These are phyloP conservation scores for Phytopythium montanum DNA, from an alignment of 352 stramenopile species.

Conservation along the genomic window DNA sequence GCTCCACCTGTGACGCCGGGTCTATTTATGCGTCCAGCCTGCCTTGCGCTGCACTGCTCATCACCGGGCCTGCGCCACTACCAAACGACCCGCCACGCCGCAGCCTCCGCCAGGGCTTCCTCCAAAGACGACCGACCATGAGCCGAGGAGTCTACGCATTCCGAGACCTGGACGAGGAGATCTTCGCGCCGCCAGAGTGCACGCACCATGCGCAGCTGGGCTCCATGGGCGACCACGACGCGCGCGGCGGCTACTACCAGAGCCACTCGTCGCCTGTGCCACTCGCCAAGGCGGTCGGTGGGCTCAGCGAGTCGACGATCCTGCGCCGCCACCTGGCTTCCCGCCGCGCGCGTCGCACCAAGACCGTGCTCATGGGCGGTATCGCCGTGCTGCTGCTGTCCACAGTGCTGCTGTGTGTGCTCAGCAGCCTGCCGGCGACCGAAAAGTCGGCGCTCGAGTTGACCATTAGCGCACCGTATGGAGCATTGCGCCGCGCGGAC, in stretches of 20 bases:
- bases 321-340: constrained; percentile 17
- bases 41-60: background rate
- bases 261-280: constrained; percentile 21
- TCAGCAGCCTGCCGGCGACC: constrained; percentile 3
- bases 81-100: background rate
- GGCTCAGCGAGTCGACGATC: constrained; percentile 21
- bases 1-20: background rate
- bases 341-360: constrained; percentile 16
- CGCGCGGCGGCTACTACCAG: constrained; percentile 15
- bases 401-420: constrained; percentile 1
- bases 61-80: background rate
- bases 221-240: background rate
- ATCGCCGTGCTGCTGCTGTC: constrained; percentile 2
- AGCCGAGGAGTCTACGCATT: constrained; percentile 15
- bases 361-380: constrained; percentile 11
- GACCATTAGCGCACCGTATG: constrained; percentile 2
- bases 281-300: background rate
- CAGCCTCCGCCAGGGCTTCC: background rate
- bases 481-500: background rate
- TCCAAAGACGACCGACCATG: background rate
- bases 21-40: background rate
- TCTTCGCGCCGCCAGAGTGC: constrained; percentile 21
- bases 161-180: constrained; percentile 27
- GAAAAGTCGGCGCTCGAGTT: constrained; percentile 7
- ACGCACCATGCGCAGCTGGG: background rate